Evolutionary conservation across 2,329 filamentous ascomycete species (phyloP).

Genomic region (Hypoxylon sp.): DNA sequence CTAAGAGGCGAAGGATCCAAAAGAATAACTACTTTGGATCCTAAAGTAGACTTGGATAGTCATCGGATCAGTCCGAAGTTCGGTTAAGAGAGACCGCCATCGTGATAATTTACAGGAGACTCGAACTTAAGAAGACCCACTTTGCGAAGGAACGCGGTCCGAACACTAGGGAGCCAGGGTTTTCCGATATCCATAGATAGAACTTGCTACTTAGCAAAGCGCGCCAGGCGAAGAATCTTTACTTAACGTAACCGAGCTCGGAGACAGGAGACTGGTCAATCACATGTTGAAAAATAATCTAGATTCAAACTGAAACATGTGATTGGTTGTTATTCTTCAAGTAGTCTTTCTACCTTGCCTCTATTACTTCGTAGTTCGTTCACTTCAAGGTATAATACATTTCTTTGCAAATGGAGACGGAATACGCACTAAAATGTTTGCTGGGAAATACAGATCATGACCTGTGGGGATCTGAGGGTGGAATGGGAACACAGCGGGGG

Average conservation of each 20-base stretch:
- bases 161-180: neutral
- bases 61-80: slow-evolving; percentile 5
- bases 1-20: slow-evolving; percentile 5
- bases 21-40: neutral
- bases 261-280: neutral
- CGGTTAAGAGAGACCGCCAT: neutral
- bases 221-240: slow-evolving; percentile 13
- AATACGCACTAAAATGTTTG: neutral
- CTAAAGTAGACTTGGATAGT: neutral
- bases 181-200: neutral
- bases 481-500: slow-evolving; percentile 2
- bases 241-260: neutral
- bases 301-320: neutral
- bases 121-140: slow-evolving; percentile 3
- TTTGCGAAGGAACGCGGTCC: slow-evolving; percentile 4
- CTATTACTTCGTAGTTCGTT: neutral
- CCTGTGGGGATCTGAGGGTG: neutral
- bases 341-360: neutral
- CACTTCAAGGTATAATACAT: neutral
- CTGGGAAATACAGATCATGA: neutral
- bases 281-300: neutral
- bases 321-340: neutral
- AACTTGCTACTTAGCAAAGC: slow-evolving; percentile 2
- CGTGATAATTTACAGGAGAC: neutral
- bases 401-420: neutral